A percentile compares a stretch with the other conserved stretches of the same genome.
phyloP scores from a whole-genome alignment of 2,329 filamentous ascomycete species.

The Chrysosporium queenslandicum region DNA sequence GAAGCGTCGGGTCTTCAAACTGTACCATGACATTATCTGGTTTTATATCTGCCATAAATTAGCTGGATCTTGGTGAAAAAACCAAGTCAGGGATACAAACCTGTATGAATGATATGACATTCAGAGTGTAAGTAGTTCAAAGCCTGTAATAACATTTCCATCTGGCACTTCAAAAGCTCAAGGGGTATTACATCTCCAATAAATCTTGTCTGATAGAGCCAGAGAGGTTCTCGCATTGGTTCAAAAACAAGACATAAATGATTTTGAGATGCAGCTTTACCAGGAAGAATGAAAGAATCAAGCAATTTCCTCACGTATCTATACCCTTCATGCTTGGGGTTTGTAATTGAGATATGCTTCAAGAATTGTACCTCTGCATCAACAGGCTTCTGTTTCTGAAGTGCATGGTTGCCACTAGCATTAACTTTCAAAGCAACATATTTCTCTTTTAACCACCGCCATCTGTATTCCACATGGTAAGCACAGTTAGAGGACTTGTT shows the following conservation, averaged over 20 bases:
- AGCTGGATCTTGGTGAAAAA: background rate
- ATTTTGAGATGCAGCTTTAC: constrained; percentile 6
- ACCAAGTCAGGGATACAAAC: too few species aligned
- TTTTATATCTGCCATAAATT: constrained; percentile 24
- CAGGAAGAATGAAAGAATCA: constrained; percentile 25
- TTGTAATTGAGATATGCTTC: constrained; percentile 21
- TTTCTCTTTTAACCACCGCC: constrained; percentile 21
- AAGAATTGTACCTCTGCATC: background rate
- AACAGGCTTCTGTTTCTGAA: constrained; percentile 9
- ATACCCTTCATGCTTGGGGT: constrained; percentile 24
- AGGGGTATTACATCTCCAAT: constrained; percentile 22
- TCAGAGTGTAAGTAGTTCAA: constrained; percentile 39
- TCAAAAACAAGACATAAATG: constrained; percentile 32
- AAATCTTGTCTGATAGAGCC: constrained; percentile 26
- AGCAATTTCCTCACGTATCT: constrained; percentile 25
- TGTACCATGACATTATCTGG: constrained; percentile 36
- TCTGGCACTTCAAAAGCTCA: constrained; percentile 26
- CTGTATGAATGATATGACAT: constrained; percentile 37
- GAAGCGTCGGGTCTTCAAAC: constrained; percentile 22
- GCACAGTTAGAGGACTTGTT: too few species aligned
- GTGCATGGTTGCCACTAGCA: constrained; percentile 12
- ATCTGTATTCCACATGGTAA: constrained; percentile 21
- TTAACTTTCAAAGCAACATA: constrained; percentile 31
- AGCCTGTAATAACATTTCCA: constrained; percentile 31
- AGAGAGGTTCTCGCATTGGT: constrained; percentile 31